A percentile compares a stretch with the other conserved stretches of the same genome.
Conservation (phyloP, 2,329 filamentous ascomycete genomes). For the Phialophora macrospora region DNA sequence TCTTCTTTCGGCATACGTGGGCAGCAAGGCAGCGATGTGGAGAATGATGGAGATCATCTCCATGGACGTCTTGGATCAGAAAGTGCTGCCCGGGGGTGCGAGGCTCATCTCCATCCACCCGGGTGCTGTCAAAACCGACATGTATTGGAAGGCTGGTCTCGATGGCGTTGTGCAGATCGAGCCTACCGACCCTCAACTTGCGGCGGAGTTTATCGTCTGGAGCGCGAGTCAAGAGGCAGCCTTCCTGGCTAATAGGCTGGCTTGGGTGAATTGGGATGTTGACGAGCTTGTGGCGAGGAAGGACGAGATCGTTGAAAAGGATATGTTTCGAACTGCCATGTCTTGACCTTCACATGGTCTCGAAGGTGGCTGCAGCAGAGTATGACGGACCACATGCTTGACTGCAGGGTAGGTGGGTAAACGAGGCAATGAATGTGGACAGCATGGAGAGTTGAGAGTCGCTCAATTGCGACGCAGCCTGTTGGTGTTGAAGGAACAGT, state of each 20-base stretch:
- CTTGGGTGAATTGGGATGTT: conserved; percentile 15
- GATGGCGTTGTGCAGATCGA: background rate
- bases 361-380: background rate
- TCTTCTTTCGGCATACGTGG: conserved; percentile 10
- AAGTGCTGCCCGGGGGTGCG: conserved; percentile 1
- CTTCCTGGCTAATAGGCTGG: conserved; percentile 12
- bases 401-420: background rate
- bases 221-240: conserved; percentile 5
- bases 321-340: conserved; percentile 9
- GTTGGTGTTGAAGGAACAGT: too few species aligned
- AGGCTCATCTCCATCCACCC: conserved; percentile 13
- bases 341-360: conserved; percentile 8
- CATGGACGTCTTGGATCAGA: background rate
- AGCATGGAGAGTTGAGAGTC: background rate
- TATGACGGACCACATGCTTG: background rate
- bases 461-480: background rate
- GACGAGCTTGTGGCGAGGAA: conserved; percentile 9
- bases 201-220: conserved; percentile 11
- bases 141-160: conserved; percentile 9
- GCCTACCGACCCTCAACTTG: conserved; percentile 1
- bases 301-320: conserved; percentile 10
- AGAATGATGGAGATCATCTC: conserved; percentile 17
- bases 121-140: conserved; percentile 9
- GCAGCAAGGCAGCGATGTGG: conserved; percentile 16
- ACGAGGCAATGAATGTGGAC: background rate